Conservation (phyloP, 495 filamentous ascomycete genomes). For the Astrothelium subdiscretum region DNA sequence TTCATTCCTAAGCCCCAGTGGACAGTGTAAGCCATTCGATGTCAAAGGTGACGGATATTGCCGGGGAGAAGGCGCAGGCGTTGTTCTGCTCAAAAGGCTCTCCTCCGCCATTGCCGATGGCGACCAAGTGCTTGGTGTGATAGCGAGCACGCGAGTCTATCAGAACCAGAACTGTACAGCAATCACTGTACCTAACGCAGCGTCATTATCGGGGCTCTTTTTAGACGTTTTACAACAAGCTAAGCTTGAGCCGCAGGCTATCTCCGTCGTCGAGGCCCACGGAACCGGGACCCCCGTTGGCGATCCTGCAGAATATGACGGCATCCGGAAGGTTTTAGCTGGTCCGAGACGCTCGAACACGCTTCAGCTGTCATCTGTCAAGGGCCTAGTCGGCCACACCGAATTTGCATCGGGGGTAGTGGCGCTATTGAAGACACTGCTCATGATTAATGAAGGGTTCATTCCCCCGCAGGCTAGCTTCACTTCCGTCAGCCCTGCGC, state of each 20-base stretch:
- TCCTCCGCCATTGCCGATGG: background rate
- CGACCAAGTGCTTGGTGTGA: background rate
- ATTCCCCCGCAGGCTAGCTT: conserved; percentile 29
- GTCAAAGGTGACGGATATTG: background rate
- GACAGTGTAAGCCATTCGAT: background rate
- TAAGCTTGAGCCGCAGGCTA: background rate
- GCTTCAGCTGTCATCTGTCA: background rate
- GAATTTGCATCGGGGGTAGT: background rate
- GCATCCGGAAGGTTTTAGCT: background rate
- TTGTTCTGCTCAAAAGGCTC: background rate
- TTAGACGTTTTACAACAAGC: background rate
- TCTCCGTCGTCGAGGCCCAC: background rate
- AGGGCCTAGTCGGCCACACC: background rate
- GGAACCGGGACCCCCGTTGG: background rate
- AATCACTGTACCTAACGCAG: conserved; percentile 22
- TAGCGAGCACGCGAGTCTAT: conserved; percentile 14
- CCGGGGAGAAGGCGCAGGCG: background rate
- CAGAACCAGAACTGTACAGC: conserved; percentile 25
- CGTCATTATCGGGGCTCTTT: background rate
- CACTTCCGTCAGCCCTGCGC: conserved; percentile 14
- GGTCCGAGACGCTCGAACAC: background rate
- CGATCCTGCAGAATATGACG: background rate
- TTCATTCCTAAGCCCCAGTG: background rate
- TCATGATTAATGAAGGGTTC: conserved; percentile 2
- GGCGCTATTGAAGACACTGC: background rate